Evolutionary conservation across 345 rosid species (phyloP).

Genomic region (Jatropha curcas): DNA sequence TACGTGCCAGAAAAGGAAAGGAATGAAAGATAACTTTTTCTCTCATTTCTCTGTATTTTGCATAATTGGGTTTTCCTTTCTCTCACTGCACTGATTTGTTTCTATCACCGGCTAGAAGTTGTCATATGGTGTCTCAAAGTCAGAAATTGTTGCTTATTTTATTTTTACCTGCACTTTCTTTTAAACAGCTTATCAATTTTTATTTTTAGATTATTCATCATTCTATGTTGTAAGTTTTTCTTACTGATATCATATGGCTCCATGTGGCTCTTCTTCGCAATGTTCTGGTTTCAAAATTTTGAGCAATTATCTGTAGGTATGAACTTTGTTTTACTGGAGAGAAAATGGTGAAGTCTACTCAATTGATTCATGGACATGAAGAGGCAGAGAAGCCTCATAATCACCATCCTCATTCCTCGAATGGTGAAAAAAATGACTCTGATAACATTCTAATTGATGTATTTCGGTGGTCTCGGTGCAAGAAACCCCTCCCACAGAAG

Average conservation of each 20-base stretch:
- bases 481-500: conserved; percentile 88
- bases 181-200: neutral
- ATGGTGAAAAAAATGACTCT: conserved; percentile 70
- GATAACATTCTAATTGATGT: conserved; percentile 67
- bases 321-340: conserved; percentile 94
- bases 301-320: conserved; percentile 47
- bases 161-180: neutral
- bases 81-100: neutral
- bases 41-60: neutral
- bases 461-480: conserved; percentile 94
- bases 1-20: neutral
- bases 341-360: conserved; percentile 65
- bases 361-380: conserved; percentile 53
- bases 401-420: conserved; percentile 54
- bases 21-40: neutral
- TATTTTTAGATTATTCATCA: neutral
- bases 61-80: neutral
- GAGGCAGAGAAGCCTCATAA: conserved; percentile 68
- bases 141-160: neutral
- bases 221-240: conserved; percentile 9
- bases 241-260: neutral
- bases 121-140: neutral
- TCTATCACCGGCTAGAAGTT: neutral
- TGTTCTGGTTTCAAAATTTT: conserved; percentile 15
- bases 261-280: neutral